Evolutionary conservation across 1,284 basidiomycete genomes (phyloP), one percentile per base, ranked within the genome.

Genomic region (Ustilago crameri): DNA sequence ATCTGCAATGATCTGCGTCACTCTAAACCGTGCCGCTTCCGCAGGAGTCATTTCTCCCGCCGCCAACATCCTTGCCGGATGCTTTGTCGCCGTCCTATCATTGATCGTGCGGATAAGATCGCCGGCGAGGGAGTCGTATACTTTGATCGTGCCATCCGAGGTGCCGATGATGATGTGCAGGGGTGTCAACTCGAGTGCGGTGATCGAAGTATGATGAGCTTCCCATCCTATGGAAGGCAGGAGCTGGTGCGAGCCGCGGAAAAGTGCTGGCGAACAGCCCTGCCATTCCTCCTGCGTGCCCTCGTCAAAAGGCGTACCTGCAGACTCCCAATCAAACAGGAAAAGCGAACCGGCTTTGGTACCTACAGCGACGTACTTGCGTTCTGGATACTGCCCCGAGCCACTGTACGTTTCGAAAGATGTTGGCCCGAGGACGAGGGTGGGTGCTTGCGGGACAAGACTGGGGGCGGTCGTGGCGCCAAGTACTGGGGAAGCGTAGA

Each of bases 61-160:
- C 85, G 86, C 10, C 84, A 76, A 78, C 92, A 89, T 46, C 84
- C 85, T 45, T 87, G 87, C 55, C 90, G 82, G 51, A 90, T 80
- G 74, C 17, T 68, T 58, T 22, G 74, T 69, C 0, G 76, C 77
- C 0, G 79, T 74, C 22, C 80, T 76, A 45, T 83, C 81, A 51
- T 80, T 81, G 62, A 82, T 80, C 3, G 72, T 76, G 17, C 79
- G 78, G 27, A 82, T 58, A 8, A 79, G 51, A 26, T 68, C 55
- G n/a, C 80, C 87, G 0, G 88, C 89, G 52, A 93, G 85, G 1
- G 88, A 86, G 72, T 93, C 90, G 84, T 89, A 91, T 12, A 90
- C 86, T 20, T 85, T 86, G 18, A 90, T 87, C 3, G 85, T 85
- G 3, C 93, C 92, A 9, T 86, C 84, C 1, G 87, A 85, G 15